These are phyloP conservation scores for Petrea volubilis DNA, from an alignment of 257 asterid species.

Conservation along the genomic window DNA sequence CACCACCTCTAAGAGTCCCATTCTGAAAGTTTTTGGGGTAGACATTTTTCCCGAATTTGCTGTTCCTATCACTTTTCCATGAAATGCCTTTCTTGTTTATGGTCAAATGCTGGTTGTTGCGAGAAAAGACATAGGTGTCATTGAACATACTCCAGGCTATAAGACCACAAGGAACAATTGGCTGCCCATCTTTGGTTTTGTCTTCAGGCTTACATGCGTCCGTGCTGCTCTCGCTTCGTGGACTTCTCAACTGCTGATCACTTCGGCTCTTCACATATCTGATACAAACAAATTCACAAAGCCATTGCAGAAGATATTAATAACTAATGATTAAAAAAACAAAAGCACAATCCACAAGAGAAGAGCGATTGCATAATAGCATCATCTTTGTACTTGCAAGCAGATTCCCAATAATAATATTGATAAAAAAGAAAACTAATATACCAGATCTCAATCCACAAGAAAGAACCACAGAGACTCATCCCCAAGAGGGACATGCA, in stretches of 20 bases:
- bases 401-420: not conserved
- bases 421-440: not conserved
- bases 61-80: constrained; percentile 96
- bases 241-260: constrained; percentile 78
- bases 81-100: constrained; percentile 73
- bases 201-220: constrained; percentile 79
- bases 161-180: constrained; percentile 98
- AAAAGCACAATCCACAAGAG: not conserved
- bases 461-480: not conserved
- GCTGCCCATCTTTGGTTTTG: constrained; percentile 25
- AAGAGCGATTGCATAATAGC: not conserved
- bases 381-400: too few relatives aligned
- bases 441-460: constrained; percentile 2
- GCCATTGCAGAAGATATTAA: not conserved
- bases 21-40: constrained; percentile 80
- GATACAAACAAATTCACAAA: constrained; percentile 4
- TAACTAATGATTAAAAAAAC: not conserved
- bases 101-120: constrained; percentile 45
- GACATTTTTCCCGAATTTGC: constrained; percentile 79
- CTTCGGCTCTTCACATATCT: constrained; percentile 97
- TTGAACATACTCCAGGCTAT: constrained; percentile 98
- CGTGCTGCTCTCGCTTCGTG: constrained; percentile 30
- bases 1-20: constrained; percentile 70
- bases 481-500: not conserved
- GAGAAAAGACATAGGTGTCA: constrained; percentile 71